phyloP scores from a whole-genome alignment of 2,329 filamentous ascomycete species.

The Fusarium heterosporum region DNA sequence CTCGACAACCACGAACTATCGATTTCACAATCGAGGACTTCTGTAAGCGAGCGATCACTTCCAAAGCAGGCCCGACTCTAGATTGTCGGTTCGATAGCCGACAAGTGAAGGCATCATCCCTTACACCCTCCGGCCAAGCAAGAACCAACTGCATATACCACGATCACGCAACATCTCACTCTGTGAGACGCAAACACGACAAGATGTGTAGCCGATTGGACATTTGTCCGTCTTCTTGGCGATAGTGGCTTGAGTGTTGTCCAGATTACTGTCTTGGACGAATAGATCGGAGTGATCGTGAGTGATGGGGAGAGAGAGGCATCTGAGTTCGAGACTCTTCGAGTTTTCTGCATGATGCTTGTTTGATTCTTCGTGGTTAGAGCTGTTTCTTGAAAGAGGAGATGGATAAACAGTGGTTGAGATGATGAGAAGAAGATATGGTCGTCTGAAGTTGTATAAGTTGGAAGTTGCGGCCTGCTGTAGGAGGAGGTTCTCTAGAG shows the following conservation, averaged over 20 bases:
- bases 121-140: slow-evolving; percentile 2
- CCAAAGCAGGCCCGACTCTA: background rate
- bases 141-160: slow-evolving; percentile 8
- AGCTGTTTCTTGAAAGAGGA: background rate
- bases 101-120: slow-evolving; percentile 5
- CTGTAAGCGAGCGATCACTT: background rate
- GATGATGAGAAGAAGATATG: background rate
- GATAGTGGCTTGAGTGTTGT: background rate
- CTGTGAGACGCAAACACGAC: background rate
- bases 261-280: slow-evolving; percentile 1
- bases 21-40: background rate
- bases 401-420: background rate
- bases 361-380: background rate
- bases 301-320: background rate
- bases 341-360: background rate
- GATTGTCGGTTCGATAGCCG: background rate
- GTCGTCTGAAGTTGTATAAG: slow-evolving; percentile 13
- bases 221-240: background rate
- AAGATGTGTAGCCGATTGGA: slow-evolving; percentile 1
- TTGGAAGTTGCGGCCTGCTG: background rate
- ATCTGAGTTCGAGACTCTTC: background rate
- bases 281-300: background rate
- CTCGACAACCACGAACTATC: too few relatives aligned
- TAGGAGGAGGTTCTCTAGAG: background rate
- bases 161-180: background rate